These are phyloP conservation scores for Claviceps sorghi DNA, from an alignment of 2,329 filamentous ascomycete species.

Conservation along the genomic window DNA sequence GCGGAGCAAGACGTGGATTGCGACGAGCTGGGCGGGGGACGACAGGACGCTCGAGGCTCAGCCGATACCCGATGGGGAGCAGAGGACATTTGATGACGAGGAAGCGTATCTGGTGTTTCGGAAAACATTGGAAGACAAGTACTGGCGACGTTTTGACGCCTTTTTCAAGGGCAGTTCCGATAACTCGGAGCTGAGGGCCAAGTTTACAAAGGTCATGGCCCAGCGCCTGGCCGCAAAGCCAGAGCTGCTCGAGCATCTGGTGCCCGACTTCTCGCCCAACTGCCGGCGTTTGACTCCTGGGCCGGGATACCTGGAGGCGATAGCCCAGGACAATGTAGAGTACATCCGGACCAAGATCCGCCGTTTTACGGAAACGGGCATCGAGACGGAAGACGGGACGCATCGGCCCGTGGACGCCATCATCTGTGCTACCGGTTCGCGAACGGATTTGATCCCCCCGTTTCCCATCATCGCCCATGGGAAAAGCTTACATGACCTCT, in stretches of 20 bases:
- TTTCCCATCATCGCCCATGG: slow-evolving; percentile 45
- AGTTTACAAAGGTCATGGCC: slow-evolving; percentile 35
- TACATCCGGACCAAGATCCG: slow-evolving; percentile 43
- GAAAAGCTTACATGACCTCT: slow-evolving; percentile 37
- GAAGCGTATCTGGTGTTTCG: slow-evolving; percentile 45
- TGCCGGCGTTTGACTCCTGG: slow-evolving; percentile 52
- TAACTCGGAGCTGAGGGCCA: slow-evolving; percentile 31
- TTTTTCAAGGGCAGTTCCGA: slow-evolving; percentile 39
- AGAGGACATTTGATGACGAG: slow-evolving; percentile 44
- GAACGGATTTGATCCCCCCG: slow-evolving; percentile 41
- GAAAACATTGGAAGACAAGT: slow-evolving; percentile 42
- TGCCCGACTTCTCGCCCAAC: slow-evolving; percentile 49
- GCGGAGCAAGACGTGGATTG: slow-evolving; percentile 53
- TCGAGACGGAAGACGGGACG: slow-evolving; percentile 43
- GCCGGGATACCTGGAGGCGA: slow-evolving; percentile 52
- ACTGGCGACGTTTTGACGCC: slow-evolving; percentile 42
- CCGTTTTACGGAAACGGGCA: slow-evolving; percentile 43
- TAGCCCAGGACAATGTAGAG: slow-evolving; percentile 46
- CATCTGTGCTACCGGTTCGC: slow-evolving; percentile 55
- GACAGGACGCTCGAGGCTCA: slow-evolving; percentile 42
- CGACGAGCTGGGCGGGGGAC: slow-evolving; percentile 43
- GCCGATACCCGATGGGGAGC: slow-evolving; percentile 37
- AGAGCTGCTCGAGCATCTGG: slow-evolving; percentile 37
- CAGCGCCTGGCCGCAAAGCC: slow-evolving; percentile 38
- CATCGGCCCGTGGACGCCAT: slow-evolving; percentile 46